Base-by-base conservation (phyloP, 1,284 basidiomycete genomes). In the Papiliotrema flavescens region DNA sequence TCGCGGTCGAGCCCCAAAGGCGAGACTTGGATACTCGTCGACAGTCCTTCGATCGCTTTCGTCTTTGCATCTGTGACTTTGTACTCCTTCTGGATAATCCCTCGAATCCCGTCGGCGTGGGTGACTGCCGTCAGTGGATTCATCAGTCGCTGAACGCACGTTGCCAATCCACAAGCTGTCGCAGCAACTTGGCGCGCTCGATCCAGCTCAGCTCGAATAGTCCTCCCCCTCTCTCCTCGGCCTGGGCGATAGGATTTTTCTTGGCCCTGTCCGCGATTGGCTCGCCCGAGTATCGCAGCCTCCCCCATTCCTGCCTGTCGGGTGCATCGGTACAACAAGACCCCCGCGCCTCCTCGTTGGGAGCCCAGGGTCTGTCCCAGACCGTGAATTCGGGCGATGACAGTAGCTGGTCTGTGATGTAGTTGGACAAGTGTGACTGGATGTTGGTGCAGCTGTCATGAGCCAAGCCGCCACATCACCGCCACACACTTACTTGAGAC, bases 151-250 rank as follows among this genome's bases (percentile, higher is more conserved):
- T 15, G 9, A 24, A 69, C 66, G 51, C 53, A 71, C 74, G 60
- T 54, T 75, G 74, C 75, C 75, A 76, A 60, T 76, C 75, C 19
- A 76, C 74, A 44, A 76, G 42, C 57, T 76, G 75, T 32, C 75
- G 64, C 11, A 76, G 51, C 28, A 76, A 51, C 36, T 61, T 62
- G 8, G 61, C 65, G 19, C 71, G 55, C 49, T 75, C 71, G 23
- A 55, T 51, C 73, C 71, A 74, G 48, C 69, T 65, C 49, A 75
- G 49, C 55, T 74, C 71, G 54, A 73, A 75, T 39, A 75, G 28
- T 3, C 71, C 71, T 19, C 64, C 65, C 9, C 70, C 69, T 24
- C 51, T 51, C 24, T 58, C 51, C 49, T 67, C 67, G 11, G 64
- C 56, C 58, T 61, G 57, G 41, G 54, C 59, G 20, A 75, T 56